A percentile compares a stretch with the other conserved stretches of the same genome.
These are phyloP conservation scores for Akebia trifoliata DNA, from an alignment of 164 flowering plant species.

Conservation along the genomic window DNA sequence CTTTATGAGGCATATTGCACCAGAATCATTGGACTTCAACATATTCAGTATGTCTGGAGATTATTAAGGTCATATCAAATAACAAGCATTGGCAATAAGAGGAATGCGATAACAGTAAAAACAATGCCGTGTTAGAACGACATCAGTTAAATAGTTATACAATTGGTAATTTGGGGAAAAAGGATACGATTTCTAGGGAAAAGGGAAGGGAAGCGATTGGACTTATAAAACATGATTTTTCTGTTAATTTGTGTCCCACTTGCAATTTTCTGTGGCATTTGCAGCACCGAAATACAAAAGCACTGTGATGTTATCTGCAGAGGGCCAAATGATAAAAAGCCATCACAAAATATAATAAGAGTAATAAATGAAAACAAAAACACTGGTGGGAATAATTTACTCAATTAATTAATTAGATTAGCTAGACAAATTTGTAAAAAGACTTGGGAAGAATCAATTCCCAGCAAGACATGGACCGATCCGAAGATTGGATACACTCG, in stretches of 20 bases:
- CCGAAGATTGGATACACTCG: too few species aligned
- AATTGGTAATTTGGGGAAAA: too few species aligned
- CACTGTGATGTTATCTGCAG: slow-evolving; percentile 33
- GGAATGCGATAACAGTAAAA: not conserved
- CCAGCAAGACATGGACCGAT: too few species aligned
- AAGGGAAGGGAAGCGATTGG: slow-evolving; percentile 25
- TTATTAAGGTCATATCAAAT: slow-evolving; percentile 28
- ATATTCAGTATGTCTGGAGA: slow-evolving; percentile 47
- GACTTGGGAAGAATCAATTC: too few species aligned
- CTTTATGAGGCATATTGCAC: slow-evolving; percentile 39
- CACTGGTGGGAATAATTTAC: too few species aligned
- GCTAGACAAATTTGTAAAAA: too few species aligned
- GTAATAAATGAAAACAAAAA: not conserved
- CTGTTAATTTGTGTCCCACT: slow-evolving; percentile 31
- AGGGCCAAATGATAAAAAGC: slow-evolving; percentile 1
- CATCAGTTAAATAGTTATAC: not conserved
- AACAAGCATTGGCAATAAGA: not conserved
- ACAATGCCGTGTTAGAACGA: not conserved
- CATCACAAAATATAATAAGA: not conserved
- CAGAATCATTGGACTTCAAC: slow-evolving; percentile 43
- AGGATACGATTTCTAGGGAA: slow-evolving; percentile 78
- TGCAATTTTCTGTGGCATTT: slow-evolving; percentile 21
- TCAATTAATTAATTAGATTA: too few species aligned
- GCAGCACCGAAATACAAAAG: slow-evolving; percentile 36
- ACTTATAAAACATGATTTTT: slow-evolving; percentile 40